These are phyloP conservation scores for Magnusiomyces tetraspermus DNA, from an alignment of 1,139 yeast species.

Conservation along the genomic window DNA sequence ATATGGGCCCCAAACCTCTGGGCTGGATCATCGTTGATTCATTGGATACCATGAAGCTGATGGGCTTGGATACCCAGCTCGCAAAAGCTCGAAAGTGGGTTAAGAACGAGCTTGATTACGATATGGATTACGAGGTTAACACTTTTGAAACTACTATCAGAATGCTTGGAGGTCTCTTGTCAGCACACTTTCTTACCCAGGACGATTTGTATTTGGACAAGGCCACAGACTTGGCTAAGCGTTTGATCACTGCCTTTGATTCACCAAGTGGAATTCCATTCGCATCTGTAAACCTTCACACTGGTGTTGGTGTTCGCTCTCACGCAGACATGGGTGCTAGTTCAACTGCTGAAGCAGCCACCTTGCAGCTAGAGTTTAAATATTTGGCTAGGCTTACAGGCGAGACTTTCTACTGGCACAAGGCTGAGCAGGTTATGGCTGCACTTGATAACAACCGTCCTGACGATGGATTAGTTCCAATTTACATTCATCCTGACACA, in stretches of 20 bases:
- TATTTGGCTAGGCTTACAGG: slow-evolving; percentile 76
- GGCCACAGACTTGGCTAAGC: slow-evolving; percentile 58
- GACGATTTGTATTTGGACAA: slow-evolving; percentile 67
- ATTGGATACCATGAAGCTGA: slow-evolving; percentile 70
- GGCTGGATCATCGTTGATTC: slow-evolving; percentile 96
- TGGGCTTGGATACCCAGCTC: slow-evolving; percentile 66
- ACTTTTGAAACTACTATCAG: slow-evolving; percentile 90
- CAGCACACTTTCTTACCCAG: slow-evolving; percentile 65
- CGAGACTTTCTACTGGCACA: slow-evolving; percentile 66
- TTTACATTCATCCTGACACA: slow-evolving; percentile 63
- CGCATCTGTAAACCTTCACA: slow-evolving; percentile 62
- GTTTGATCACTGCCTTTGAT: slow-evolving; percentile 55
- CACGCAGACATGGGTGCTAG: slow-evolving; percentile 62
- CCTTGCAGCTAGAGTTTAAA: slow-evolving; percentile 82
- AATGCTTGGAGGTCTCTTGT: slow-evolving; percentile 84
- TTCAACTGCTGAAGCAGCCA: slow-evolving; percentile 85
- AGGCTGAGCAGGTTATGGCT: slow-evolving; percentile 59
- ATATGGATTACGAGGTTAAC: slow-evolving; percentile 66
- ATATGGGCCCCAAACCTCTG: slow-evolving; percentile 74
- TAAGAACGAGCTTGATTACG: slow-evolving; percentile 44
- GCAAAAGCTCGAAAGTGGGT: slow-evolving; percentile 68
- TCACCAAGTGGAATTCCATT: slow-evolving; percentile 63
- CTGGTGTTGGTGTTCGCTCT: slow-evolving; percentile 51
- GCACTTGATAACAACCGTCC: slow-evolving; percentile 53
- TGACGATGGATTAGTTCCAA: slow-evolving; percentile 74